Evolutionary conservation across 1,284 basidiomycete genomes (phyloP), one percentile per base, ranked within the genome.

Genomic region (Ceratobasidium sp.): DNA sequence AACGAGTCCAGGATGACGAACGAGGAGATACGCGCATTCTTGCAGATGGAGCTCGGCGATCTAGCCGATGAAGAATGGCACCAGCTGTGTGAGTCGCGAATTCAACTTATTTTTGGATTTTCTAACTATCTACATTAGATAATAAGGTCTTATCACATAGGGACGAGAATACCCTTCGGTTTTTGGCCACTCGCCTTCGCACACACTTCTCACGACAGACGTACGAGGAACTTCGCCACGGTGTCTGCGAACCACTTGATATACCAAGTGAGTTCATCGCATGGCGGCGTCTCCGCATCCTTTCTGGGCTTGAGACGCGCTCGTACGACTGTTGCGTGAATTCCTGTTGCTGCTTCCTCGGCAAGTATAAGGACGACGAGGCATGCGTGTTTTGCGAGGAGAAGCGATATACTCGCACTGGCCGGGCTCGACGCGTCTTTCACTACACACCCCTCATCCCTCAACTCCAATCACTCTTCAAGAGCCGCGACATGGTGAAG

Each of bases 231-330:
- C 63, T 65, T 31, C 17, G 48, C 45, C 29, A 19, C 31, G 48
- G 29, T 29, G 6, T 31, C 17, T 65, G 63, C 19, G 9, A 33
- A 22, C 44, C 45, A 44, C 63, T 65, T 24, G 17, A 36, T 9
- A 4, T 65, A 44, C 62, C 47, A n/a, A 65, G 62, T 47, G 45
- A 65, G 1, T 65, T 65, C 27, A 31, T 65, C 7, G 62, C 62
- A 1, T 65, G 45, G 45, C 62, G 47, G 14, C 62, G 47, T 17
- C 62, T 65, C 31, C 44, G 19, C 4, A 65, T 65, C 15, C 62
- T 65, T 24, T 47, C 44, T 1, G 62, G 45, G 7, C 45, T 65
- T 17, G 95, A 0, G 96, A 56, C 47, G 11, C 22, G 24, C 15
- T 17, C 41, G 14, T 63, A 63, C 44, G 41, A 78, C 31, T 76